Percentiles rank a stretch among this genome's conserved stretches.
Conservation (phyloP, 192 early-diverging fungal species). For the Linnemannia zychae region DNA sequence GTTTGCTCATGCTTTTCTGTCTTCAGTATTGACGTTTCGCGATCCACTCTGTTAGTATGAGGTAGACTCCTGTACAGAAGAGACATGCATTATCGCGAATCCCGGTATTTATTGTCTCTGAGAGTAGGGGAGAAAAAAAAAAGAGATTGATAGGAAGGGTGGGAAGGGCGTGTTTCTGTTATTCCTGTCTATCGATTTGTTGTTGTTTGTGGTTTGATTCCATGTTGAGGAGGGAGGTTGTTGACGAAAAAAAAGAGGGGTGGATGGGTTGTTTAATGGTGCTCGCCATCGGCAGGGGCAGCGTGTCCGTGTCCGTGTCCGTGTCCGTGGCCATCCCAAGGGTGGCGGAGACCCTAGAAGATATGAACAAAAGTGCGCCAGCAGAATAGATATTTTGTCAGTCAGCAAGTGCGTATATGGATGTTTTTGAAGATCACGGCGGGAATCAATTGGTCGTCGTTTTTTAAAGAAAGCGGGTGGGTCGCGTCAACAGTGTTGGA, state of each 20-base stretch:
- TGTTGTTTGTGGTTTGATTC: not conserved
- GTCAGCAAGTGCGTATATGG: too few species aligned
- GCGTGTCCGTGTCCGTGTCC: slow-evolving; percentile 65
- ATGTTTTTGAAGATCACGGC: too few species aligned
- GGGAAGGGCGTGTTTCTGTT: not conserved
- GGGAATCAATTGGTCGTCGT: too few species aligned
- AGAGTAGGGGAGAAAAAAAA: not conserved
- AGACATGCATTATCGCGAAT: not conserved
- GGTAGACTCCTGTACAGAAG: too few species aligned
- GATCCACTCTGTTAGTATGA: too few species aligned
- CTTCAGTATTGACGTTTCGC: too few species aligned
- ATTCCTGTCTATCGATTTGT: slow-evolving; percentile 4
- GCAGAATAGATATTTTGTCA: too few species aligned
- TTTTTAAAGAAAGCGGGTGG: too few species aligned
- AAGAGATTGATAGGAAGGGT: too few species aligned
- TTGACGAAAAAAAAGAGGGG: not conserved
- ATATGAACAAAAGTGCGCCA: not conserved
- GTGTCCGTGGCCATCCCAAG: slow-evolving; percentile 76
- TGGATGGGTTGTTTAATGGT: slow-evolving; percentile 34
- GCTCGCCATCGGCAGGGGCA: slow-evolving; percentile 50
- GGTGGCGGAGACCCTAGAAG: slow-evolving; percentile 74
- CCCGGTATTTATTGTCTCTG: not conserved
- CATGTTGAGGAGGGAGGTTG: not conserved
- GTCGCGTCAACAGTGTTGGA: too few species aligned
- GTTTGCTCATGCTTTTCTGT: not conserved